phyloP scores from a whole-genome alignment of 495 filamentous ascomycete species.

The Hyphodiscus hymeniophilus region DNA sequence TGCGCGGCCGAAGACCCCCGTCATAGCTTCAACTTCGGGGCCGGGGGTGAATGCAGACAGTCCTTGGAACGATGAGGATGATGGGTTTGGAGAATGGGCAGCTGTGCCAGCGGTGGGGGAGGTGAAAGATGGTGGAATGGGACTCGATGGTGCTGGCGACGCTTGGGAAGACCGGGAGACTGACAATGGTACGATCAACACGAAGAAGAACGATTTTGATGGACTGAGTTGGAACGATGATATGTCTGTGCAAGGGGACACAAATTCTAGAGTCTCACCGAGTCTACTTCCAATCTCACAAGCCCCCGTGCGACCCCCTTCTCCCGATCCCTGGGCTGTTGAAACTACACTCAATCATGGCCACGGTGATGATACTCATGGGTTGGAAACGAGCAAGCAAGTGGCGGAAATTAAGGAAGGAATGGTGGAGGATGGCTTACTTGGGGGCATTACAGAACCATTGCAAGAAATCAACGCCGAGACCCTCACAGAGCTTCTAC shows the following conservation, averaged over 20 bases:
- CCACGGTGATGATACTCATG: neutral
- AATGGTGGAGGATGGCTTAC: neutral
- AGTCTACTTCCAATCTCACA: conserved; percentile 6
- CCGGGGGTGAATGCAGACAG: conserved; percentile 13
- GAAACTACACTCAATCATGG: neutral
- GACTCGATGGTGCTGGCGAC: conserved; percentile 6
- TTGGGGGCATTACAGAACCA: neutral
- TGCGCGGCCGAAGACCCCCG: conserved; percentile 7
- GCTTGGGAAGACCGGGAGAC: neutral
- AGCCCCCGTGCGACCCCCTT: conserved; percentile 32
- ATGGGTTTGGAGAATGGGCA: conserved; percentile 34
- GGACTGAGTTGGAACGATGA: conserved; percentile 7
- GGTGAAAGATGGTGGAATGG: conserved; percentile 3
- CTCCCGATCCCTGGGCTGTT: conserved; percentile 42
- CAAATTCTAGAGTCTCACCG: conserved; percentile 1
- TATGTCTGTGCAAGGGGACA: neutral
- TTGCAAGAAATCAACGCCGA: neutral
- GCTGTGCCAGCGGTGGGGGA: conserved; percentile 1
- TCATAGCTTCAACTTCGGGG: conserved; percentile 4
- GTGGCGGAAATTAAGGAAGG: too few species aligned
- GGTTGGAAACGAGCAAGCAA: too few species aligned
- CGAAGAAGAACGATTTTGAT: neutral
- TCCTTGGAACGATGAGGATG: conserved; percentile 17
- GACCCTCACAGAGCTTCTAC: neutral
- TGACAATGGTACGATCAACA: neutral